These are phyloP conservation scores for Phylloporus gajari DNA, from an alignment of 1,284 basidiomycete species.

Conservation along the genomic window DNA sequence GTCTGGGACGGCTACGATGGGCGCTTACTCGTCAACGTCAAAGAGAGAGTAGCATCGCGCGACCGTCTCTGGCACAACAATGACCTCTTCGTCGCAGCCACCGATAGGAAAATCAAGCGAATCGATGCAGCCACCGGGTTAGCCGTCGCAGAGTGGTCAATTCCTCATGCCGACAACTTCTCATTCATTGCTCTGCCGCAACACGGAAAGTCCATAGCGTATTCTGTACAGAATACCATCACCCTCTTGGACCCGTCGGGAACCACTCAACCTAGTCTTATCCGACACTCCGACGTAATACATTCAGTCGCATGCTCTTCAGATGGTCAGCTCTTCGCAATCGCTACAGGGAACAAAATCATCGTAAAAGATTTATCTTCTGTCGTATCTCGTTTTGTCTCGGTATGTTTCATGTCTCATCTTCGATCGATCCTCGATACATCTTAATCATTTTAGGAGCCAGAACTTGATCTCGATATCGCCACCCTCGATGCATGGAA, in stretches of 20 bases:
- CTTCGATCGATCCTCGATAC: too few relatives aligned
- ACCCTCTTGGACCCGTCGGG: background rate
- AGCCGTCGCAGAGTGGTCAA: slow-evolving; percentile 4
- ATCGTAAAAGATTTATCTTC: background rate
- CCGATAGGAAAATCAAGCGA: background rate
- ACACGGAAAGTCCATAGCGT: background rate
- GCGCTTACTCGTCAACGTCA: background rate
- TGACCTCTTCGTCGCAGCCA: slow-evolving; percentile 5
- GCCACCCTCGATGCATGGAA: background rate
- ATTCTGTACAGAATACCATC: background rate
- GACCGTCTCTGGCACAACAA: slow-evolving; percentile 11
- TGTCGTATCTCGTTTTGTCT: too few relatives aligned
- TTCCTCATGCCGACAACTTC: background rate
- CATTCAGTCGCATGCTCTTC: background rate
- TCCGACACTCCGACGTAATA: background rate
- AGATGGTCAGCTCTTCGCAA: background rate
- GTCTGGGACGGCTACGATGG: background rate
- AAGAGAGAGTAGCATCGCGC: too few relatives aligned
- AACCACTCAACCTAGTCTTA: background rate
- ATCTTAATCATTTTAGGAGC: background rate
- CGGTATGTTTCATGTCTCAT: too few relatives aligned
- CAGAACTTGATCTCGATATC: background rate
- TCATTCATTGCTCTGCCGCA: slow-evolving; percentile 2
- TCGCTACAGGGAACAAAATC: background rate
- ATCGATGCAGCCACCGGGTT: background rate